A percentile compares a stretch with the other conserved stretches of the same genome.
phyloP scores from a whole-genome alignment of 2,329 filamentous ascomycete genomes.

The Juglanconis juglandina region DNA sequence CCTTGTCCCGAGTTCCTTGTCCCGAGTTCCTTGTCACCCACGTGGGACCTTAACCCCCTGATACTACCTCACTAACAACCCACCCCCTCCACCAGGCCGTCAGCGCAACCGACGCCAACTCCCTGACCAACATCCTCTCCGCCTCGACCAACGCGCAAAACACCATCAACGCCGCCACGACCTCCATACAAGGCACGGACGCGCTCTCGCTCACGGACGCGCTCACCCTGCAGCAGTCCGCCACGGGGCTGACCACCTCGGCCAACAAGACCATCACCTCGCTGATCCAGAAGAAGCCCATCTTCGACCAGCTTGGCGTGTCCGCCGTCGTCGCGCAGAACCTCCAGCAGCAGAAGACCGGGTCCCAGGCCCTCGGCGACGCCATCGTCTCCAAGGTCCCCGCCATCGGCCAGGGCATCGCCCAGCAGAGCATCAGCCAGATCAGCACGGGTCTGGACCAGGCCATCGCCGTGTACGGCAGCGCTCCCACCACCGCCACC shows the following conservation, averaged over 20 bases:
- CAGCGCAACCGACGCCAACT: constrained; percentile 10
- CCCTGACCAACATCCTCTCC: constrained; percentile 52
- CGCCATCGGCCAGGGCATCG: constrained; percentile 26
- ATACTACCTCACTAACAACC: neutral
- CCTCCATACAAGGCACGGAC: constrained; percentile 26
- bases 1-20: too few species aligned
- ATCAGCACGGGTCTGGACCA: constrained; percentile 22
- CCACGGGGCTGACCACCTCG: constrained; percentile 20
- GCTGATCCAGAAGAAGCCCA: constrained; percentile 25
- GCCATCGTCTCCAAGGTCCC: constrained; percentile 27
- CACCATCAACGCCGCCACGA: constrained; percentile 21
- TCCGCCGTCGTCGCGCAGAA: constrained; percentile 23
- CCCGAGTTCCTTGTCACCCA: too few species aligned
- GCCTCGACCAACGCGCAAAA: constrained; percentile 19
- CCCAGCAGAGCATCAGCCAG: constrained; percentile 25
- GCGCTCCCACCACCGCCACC: neutral
- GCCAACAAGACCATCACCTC: constrained; percentile 23
- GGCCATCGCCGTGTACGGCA: constrained; percentile 21
- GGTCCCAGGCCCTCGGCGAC: constrained; percentile 30
- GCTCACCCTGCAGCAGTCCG: constrained; percentile 20
- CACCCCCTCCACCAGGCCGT: neutral
- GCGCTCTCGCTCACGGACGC: constrained; percentile 23
- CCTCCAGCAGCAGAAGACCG: constrained; percentile 24
- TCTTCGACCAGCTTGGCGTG: constrained; percentile 26
- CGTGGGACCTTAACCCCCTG: neutral